These are phyloP conservation scores for Phyllosticta citrichinensis DNA, from an alignment of 2,329 filamentous ascomycete species.

Conservation along the genomic window DNA sequence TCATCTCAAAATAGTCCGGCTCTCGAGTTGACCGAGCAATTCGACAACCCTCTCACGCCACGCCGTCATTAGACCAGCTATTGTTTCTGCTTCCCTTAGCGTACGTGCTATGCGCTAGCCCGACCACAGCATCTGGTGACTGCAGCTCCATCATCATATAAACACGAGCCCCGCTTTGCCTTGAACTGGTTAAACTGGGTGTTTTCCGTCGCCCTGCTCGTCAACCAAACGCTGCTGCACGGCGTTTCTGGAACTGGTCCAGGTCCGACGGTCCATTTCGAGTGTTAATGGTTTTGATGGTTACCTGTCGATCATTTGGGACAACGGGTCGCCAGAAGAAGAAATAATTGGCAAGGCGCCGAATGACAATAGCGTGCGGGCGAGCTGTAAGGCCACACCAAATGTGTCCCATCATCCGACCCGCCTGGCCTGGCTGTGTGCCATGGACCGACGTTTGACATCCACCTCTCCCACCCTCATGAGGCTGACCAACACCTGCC, in stretches of 20 bases:
- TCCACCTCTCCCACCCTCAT: neutral
- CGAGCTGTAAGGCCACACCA: neutral
- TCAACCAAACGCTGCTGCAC: neutral
- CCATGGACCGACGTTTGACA: neutral
- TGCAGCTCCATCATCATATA: neutral
- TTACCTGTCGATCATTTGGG: neutral
- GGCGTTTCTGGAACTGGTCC: neutral
- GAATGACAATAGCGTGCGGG: neutral
- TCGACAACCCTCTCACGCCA: neutral
- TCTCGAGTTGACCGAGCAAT: neutral
- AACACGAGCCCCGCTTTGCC: neutral
- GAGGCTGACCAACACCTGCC: neutral
- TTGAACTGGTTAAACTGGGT: neutral
- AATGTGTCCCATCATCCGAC: neutral
- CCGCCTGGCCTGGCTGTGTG: too few species aligned
- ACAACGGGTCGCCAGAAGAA: neutral
- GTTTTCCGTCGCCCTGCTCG: neutral
- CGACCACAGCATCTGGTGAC: neutral
- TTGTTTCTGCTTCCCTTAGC: neutral
- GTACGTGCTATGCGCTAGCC: neutral
- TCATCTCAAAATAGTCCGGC: too few species aligned
- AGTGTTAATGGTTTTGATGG: neutral
- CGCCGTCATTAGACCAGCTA: neutral
- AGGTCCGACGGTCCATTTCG: neutral
- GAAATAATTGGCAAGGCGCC: neutral